These are phyloP conservation scores for Lasiodiplodia hormozganensis DNA, from an alignment of 2,329 filamentous ascomycete genomes.

Conservation along the genomic window DNA sequence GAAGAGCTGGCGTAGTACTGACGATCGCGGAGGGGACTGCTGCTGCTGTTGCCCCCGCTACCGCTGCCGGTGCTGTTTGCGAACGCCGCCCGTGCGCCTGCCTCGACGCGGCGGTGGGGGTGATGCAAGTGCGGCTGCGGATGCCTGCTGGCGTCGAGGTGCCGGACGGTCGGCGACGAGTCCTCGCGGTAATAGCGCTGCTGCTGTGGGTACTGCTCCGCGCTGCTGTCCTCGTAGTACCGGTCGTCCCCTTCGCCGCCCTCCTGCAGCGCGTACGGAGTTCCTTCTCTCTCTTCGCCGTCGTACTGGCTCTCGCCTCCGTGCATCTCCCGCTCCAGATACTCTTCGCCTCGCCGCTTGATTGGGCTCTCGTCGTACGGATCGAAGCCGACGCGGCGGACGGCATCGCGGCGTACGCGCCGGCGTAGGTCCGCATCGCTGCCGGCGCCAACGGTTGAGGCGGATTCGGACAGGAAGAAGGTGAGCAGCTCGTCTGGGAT, in stretches of 20 bases:
- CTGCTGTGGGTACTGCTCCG: not conserved
- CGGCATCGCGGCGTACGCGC: conserved; percentile 65
- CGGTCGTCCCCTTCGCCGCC: not conserved
- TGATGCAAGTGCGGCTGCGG: not conserved
- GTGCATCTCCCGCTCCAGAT: conserved; percentile 54
- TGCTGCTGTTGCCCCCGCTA: not conserved
- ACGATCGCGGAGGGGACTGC: conserved; percentile 1
- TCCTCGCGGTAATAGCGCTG: not conserved
- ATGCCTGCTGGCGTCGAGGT: not conserved
- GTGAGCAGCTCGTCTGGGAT: conserved; percentile 89
- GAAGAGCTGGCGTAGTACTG: conserved; percentile 25
- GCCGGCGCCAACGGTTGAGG: conserved; percentile 69
- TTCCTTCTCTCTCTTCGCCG: not conserved
- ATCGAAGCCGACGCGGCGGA: conserved; percentile 71
- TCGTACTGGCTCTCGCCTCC: not conserved
- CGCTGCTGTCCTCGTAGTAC: not conserved
- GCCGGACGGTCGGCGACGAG: not conserved
- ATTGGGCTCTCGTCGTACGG: conserved; percentile 75
- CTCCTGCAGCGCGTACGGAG: not conserved
- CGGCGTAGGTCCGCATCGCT: conserved; percentile 67
- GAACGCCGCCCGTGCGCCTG: too few species aligned
- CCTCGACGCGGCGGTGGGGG: too few species aligned
- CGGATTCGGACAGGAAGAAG: conserved; percentile 78
- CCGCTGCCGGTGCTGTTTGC: too few species aligned
- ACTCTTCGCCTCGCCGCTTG: conserved; percentile 71